phyloP scores from a whole-genome alignment of 106 monocot genomes.

The Dioscorea alata region DNA sequence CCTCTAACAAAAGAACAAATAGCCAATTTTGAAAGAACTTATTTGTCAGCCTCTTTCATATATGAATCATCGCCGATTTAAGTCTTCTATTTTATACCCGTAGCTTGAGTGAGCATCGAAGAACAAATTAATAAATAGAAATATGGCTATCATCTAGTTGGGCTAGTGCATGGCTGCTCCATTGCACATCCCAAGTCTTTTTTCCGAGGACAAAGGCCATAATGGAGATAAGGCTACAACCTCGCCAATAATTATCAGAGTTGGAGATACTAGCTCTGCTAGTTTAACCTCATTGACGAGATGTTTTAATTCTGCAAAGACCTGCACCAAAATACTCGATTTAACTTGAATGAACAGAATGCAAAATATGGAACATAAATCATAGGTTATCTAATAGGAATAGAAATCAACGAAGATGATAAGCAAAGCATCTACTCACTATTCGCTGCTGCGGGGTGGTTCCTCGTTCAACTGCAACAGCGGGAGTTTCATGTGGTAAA shows the following conservation, averaged over 20 bases:
- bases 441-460: slow-evolving; percentile 89
- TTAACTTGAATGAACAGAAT: background rate
- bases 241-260: slow-evolving; percentile 83
- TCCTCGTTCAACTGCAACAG: slow-evolving; percentile 92
- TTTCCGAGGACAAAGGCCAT: slow-evolving; percentile 40
- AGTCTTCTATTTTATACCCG: too few species aligned
- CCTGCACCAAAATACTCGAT: slow-evolving; percentile 25
- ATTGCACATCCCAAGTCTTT: slow-evolving; percentile 3
- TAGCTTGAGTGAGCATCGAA: too few species aligned
- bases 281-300: slow-evolving; percentile 62
- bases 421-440: slow-evolving; percentile 25
- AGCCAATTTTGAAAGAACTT: too few species aligned
- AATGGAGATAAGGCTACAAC: slow-evolving; percentile 78
- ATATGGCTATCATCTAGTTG: slow-evolving; percentile 8
- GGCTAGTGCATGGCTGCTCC: background rate
- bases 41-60: too few species aligned
- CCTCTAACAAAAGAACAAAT: too few species aligned
- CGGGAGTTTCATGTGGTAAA: slow-evolving; percentile 60
- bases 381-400: too few species aligned
- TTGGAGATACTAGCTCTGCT: slow-evolving; percentile 67
- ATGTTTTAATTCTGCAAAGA: slow-evolving; percentile 64
- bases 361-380: too few species aligned
- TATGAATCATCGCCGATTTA: too few species aligned
- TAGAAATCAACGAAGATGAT: background rate
- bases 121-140: background rate